Evolutionary conservation across 331 rosid genomes (phyloP).

Genomic region (Cucumis variabilis): DNA sequence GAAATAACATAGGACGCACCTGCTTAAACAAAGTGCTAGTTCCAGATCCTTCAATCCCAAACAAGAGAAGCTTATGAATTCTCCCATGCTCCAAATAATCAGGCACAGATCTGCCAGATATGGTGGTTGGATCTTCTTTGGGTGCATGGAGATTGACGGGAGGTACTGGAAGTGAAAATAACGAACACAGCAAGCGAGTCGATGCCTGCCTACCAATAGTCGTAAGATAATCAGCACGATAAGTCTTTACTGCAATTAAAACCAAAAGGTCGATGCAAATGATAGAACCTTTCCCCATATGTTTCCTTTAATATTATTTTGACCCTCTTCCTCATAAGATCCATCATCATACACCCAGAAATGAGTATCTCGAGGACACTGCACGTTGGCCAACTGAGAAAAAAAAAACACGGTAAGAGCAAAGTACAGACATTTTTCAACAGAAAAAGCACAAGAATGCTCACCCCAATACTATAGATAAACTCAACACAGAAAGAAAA

Average conservation of each 20-base stretch:
- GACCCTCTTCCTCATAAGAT: conserved; percentile 96
- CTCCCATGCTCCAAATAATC: conserved; percentile 78
- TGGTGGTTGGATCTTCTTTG: conserved; percentile 54
- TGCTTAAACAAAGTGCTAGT: conserved; percentile 91
- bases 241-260: conserved; percentile 35
- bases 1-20: conserved; percentile 47
- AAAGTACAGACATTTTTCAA: not conserved
- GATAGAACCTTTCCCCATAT: conserved; percentile 99
- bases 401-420: conserved; percentile 37
- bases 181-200: conserved; percentile 82
- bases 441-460: conserved; percentile 17
- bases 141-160: conserved; percentile 60
- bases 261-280: conserved; percentile 44
- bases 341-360: conserved; percentile 99
- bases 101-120: conserved; percentile 73
- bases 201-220: conserved; percentile 96
- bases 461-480: not conserved
- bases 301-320: conserved; percentile 88
- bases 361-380: conserved; percentile 94
- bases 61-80: conserved; percentile 82
- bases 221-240: conserved; percentile 58
- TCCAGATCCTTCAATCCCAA: conserved; percentile 93
- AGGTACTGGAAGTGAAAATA: conserved; percentile 86
- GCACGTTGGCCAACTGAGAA: conserved; percentile 88
- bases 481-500: not conserved